Conservation (phyloP, 495 filamentous ascomycete genomes). For the Penicillium manginii region DNA sequence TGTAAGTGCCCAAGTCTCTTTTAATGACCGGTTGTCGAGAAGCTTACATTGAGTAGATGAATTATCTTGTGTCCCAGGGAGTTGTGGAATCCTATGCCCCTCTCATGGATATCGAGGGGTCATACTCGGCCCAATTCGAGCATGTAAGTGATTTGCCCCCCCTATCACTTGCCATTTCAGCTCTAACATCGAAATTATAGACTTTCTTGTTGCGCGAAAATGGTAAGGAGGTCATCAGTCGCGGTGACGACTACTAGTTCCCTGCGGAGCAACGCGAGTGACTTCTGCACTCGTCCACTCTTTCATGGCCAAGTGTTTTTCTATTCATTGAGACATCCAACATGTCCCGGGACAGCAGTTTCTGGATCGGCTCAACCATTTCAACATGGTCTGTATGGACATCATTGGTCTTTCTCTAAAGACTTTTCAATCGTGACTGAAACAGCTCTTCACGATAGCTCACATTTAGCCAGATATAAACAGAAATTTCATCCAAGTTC, state of each 20-base stretch:
- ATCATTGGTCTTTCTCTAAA: neutral
- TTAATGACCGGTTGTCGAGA: neutral
- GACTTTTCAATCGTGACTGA: too few species aligned
- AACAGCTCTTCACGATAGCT: too few species aligned
- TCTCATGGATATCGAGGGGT: constrained; percentile 57
- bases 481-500: too few species aligned
- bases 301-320: neutral
- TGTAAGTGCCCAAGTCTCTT: constrained; percentile 37
- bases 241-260: constrained; percentile 53
- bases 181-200: constrained; percentile 12
- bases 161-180: neutral
- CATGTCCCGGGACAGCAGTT: neutral
- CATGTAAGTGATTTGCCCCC: constrained; percentile 48
- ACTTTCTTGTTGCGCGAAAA: constrained; percentile 50
- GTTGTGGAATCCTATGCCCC: constrained; percentile 58
- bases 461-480: too few species aligned
- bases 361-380: neutral
- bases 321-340: neutral
- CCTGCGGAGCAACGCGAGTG: neutral
- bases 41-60: constrained; percentile 41
- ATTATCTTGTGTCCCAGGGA: constrained; percentile 54
- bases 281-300: neutral
- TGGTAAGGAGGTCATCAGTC: constrained; percentile 54
- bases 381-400: neutral
- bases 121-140: constrained; percentile 65